Conservation (phyloP, 2,329 filamentous ascomycete species). For the Calonectria leucothoes region DNA sequence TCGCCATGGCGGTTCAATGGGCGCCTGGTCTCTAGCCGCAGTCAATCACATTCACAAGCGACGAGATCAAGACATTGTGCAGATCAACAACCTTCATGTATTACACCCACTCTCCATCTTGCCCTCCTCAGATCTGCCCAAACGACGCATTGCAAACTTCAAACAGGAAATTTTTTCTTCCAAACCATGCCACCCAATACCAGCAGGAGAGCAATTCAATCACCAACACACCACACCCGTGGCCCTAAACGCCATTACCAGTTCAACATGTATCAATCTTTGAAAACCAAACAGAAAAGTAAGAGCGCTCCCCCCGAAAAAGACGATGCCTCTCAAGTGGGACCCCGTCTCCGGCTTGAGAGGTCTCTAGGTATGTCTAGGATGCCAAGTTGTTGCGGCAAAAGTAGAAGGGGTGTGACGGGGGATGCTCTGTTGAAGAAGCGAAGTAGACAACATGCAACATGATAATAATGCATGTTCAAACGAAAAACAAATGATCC, state of each 20-base stretch:
- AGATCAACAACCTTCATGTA: constrained; percentile 30
- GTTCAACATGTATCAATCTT: constrained; percentile 15
- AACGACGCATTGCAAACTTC: constrained; percentile 11
- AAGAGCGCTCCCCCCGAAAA: constrained; percentile 18
- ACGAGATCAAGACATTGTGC: neutral
- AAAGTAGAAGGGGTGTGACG: constrained; percentile 8
- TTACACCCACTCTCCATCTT: constrained; percentile 29
- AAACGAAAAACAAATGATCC: constrained; percentile 38
- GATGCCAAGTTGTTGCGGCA: neutral
- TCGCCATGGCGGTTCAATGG: neutral
- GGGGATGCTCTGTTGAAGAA: constrained; percentile 26
- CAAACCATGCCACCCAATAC: constrained; percentile 29
- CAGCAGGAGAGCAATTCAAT: constrained; percentile 23
- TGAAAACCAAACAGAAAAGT: constrained; percentile 7
- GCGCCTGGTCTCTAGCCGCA: neutral
- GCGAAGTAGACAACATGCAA: constrained; percentile 28
- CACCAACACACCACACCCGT: constrained; percentile 17
- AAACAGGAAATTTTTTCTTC: constrained; percentile 39
- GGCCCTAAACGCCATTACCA: constrained; percentile 33
- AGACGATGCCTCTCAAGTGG: constrained; percentile 26
- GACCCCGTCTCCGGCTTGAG: constrained; percentile 19
- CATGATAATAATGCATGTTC: constrained; percentile 31
- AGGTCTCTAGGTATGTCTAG: constrained; percentile 25
- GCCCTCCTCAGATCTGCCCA: constrained; percentile 22
- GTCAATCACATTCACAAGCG: neutral